Evolutionary conservation across 1,284 basidiomycete genomes (phyloP), one percentile per base, ranked within the genome.

Genomic region (Ustilago trichophora): DNA sequence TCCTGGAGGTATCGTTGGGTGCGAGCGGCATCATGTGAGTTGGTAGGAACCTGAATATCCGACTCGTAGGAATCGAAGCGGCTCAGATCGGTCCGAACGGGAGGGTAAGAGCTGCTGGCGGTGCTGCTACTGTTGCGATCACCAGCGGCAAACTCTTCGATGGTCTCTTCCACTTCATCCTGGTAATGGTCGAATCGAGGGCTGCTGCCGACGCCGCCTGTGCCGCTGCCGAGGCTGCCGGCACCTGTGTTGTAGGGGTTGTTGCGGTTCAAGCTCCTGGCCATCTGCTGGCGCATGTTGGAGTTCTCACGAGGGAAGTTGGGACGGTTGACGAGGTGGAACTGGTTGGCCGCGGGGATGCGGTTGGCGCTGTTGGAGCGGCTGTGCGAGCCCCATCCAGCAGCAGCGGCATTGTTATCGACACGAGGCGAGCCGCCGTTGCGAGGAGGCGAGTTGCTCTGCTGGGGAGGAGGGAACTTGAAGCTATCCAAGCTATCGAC

Each of bases 1-100:
- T 66, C 63, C 44, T 55, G 63, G 16, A 66, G 50, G 34, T 66
- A 66, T n/a, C 63, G 55, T 38, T 66, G 63, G 18, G 63, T 66
- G 16, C 51, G 50, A 19, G 63, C 44, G 13, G 55, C 51, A 44
- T 66, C 55, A 43, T 66, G 63, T 27, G 63, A 54, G 42, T 54
- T 15, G 26, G 46, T 43, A 9, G 63, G 63, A 4, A 66, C 37
- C 47, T 59, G 55, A 25, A 66, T 55, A 31, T 59, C 63, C 11
- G 63, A 66, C 41, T 59, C 55, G 43, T 66, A 58, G 10, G 55
- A 59, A 41, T 66, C 55, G 55, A 58, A 55, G 9, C 63, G 55
- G 45, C 32, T 50, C 7, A 56, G n/a, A 12, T 47, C 36, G 18
- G 51, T 52, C 3, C 52, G 48, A 4, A 26, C 29, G 24, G 64